Conservation (phyloP, 805 yeast genomes). For the Wickerhamiella domercqiae region DNA sequence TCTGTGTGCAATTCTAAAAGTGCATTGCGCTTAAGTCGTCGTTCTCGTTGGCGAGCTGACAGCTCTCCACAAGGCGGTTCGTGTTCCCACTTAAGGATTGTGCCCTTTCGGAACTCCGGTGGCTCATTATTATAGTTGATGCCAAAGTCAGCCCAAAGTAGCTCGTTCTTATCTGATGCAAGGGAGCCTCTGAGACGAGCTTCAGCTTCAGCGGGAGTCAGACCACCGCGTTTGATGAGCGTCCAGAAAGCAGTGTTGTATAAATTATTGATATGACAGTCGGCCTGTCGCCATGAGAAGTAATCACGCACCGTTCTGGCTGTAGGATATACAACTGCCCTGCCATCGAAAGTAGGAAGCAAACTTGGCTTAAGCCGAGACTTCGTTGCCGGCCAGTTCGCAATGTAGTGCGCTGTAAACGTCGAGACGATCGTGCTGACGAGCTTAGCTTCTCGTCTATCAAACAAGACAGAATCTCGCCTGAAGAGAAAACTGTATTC, state of each 20-base stretch:
- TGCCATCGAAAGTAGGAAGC: constrained; percentile 79
- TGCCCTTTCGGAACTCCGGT: constrained; percentile 78
- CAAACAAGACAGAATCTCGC: constrained; percentile 51
- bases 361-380: constrained; percentile 33
- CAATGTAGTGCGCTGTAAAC: constrained; percentile 62
- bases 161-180: constrained; percentile 76
- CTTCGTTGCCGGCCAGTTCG: constrained; percentile 43
- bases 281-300: constrained; percentile 89
- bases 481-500: constrained; percentile 75
- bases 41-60: constrained; percentile 34
- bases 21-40: constrained; percentile 33
- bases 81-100: constrained; percentile 38
- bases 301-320: constrained; percentile 52
- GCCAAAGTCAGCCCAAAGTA: constrained; percentile 59
- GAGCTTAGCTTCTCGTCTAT: constrained; percentile 69
- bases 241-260: constrained; percentile 92
- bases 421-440: constrained; percentile 69
- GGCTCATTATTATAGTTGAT: constrained; percentile 86
- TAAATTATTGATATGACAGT: constrained; percentile 83
- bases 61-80: constrained; percentile 7
- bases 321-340: constrained; percentile 78
- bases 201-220: constrained; percentile 73
- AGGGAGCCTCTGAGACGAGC: constrained; percentile 55
- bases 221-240: constrained; percentile 50
- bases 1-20: constrained; percentile 40